phyloP scores from a whole-genome alignment of 1,284 basidiomycete species.

The Trametes pubescens region DNA sequence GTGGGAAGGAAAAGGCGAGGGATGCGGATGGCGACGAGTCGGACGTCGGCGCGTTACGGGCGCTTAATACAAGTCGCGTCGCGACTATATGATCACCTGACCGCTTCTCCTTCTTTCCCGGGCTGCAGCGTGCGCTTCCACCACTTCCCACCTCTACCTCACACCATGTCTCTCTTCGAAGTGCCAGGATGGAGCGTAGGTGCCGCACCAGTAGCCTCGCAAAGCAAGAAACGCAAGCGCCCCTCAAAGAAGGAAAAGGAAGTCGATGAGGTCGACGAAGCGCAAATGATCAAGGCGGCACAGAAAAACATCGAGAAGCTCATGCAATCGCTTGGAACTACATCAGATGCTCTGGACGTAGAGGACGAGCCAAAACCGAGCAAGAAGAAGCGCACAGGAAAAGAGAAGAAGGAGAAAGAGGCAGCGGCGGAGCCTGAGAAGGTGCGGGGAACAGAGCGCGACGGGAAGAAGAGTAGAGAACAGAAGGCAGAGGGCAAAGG shows the following conservation, averaged over 20 bases:
- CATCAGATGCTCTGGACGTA: conserved; percentile 24
- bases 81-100: conserved; percentile 7
- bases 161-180: conserved; percentile 63
- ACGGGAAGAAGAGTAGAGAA: conserved; percentile 32
- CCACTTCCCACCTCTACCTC: not conserved
- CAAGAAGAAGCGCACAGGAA: conserved; percentile 33
- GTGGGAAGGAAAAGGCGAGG: not conserved
- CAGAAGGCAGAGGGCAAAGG: conserved; percentile 44
- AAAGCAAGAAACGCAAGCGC: conserved; percentile 75
- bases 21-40: not conserved
- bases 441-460: not conserved
- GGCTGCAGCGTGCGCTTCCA: not conserved
- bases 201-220: conserved; percentile 50
- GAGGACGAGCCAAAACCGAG: not conserved
- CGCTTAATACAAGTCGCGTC: conserved; percentile 7
- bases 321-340: conserved; percentile 64
- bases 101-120: conserved; percentile 1
- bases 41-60: not conserved
- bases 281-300: conserved; percentile 53
- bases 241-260: conserved; percentile 39
- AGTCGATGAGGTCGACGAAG: conserved; percentile 44
- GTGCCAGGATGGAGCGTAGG: conserved; percentile 78
- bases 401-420: conserved; percentile 35
- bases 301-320: conserved; percentile 83
- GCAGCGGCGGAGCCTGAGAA: not conserved